These are phyloP conservation scores for Gyrodon lividus DNA, from an alignment of 768 basidiomycete species.

Conservation along the genomic window DNA sequence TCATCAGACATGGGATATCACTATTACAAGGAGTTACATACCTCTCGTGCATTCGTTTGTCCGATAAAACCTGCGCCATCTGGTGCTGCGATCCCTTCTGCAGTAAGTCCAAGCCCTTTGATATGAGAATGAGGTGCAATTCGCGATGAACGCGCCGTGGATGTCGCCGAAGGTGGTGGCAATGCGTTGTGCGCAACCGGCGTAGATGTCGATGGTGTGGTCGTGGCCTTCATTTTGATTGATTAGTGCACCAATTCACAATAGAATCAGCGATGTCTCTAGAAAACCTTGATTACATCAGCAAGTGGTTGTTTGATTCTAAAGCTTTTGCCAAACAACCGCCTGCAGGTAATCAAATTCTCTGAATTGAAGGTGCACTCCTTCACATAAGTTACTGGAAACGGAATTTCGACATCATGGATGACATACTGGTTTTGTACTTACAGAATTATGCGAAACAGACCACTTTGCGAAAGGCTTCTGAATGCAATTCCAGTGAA, in stretches of 20 bases:
- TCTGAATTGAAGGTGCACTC: no score
- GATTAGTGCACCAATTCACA: not conserved
- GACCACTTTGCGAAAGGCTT: no score
- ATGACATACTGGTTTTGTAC: no score
- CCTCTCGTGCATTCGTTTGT: conserved; percentile 88
- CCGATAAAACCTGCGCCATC: conserved; percentile 89
- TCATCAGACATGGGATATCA: not conserved
- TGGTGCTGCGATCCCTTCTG: conserved; percentile 74
- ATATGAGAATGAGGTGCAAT: conserved; percentile 95
- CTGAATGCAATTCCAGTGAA: no score
- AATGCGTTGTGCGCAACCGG: conserved; percentile 74
- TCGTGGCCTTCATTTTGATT: conserved; percentile 36
- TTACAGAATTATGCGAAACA: no score
- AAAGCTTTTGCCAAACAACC: no score
- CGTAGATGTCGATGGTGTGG: conserved; percentile 46
- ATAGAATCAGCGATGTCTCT: not conserved
- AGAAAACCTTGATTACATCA: not conserved
- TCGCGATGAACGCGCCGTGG: conserved; percentile 67
- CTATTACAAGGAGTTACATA: conserved; percentile 29
- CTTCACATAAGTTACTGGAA: no score
- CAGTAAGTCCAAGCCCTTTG: conserved; percentile 87
- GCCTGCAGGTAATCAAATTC: no score
- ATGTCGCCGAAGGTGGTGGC: conserved; percentile 61
- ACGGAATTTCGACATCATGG: no score
- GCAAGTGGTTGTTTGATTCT: not conserved